Percentiles rank a stretch among this genome's conserved stretches.
These are phyloP conservation scores for Elaeis oleifera DNA, from an alignment of 202 grass and related monocot genomes.

Conservation along the genomic window DNA sequence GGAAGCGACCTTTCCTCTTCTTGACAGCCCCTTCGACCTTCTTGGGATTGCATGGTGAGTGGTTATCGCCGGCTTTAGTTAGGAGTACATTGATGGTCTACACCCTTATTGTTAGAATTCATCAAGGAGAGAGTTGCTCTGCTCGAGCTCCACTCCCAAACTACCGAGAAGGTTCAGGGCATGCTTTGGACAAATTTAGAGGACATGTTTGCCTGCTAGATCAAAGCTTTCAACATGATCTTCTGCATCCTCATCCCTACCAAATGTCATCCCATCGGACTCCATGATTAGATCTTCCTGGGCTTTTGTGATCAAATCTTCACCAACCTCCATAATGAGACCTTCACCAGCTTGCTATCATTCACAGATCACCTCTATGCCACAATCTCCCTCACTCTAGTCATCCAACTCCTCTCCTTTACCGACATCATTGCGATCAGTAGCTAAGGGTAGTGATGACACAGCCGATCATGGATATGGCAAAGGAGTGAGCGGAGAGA, in stretches of 20 bases:
- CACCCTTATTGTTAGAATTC: conserved; percentile 24
- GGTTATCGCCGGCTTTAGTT: conserved; percentile 34
- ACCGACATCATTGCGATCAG: conserved; percentile 15
- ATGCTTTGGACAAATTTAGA: conserved; percentile 31
- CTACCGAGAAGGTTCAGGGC: conserved; percentile 19
- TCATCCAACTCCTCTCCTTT: conserved; percentile 25
- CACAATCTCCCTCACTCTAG: conserved; percentile 17
- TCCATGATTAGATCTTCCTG: conserved; percentile 23
- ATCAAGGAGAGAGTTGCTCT: conserved; percentile 30
- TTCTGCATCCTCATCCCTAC: conserved; percentile 45
- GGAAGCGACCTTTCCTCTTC: too few relatives aligned
- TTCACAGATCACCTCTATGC: conserved; percentile 27
- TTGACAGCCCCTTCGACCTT: conserved; percentile 7
- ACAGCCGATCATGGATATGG: too few relatives aligned
- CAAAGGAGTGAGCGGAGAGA: too few relatives aligned
- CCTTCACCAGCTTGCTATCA: conserved; percentile 15
- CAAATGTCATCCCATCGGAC: conserved; percentile 3
- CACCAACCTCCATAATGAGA: too few relatives aligned
- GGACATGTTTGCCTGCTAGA: conserved; percentile 30
- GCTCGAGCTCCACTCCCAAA: conserved; percentile 21
- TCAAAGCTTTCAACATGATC: conserved; percentile 24
- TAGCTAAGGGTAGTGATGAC: neutral
- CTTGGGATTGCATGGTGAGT: conserved; percentile 34
- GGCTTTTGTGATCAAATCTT: too few relatives aligned
- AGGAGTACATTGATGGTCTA: conserved; percentile 23